A percentile compares a stretch with the other conserved stretches of the same genome.
Conservation (phyloP, 345 rosid species). For the Nasturtium officinale region DNA sequence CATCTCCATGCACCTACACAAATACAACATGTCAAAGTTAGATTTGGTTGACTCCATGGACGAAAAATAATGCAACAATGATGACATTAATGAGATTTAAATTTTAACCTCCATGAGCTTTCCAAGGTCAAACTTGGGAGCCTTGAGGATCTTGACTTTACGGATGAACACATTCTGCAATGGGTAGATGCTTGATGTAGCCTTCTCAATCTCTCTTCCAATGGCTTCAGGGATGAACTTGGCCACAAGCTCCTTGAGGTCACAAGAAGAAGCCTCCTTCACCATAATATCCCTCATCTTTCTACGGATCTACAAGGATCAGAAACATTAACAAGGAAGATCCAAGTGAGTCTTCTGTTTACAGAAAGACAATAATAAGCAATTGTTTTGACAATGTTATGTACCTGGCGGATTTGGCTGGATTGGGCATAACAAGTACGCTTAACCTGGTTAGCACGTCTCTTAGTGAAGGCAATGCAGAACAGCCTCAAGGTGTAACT, state of each 20-base stretch:
- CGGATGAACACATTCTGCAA: constrained; percentile 87
- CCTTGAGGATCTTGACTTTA: constrained; percentile 87
- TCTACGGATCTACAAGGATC: constrained; percentile 63
- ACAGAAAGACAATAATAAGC: neutral
- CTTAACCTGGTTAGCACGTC: constrained; percentile 89
- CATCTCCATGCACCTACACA: constrained; percentile 42
- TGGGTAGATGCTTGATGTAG: constrained; percentile 74
- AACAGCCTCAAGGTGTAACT: constrained; percentile 80
- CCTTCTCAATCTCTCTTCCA: constrained; percentile 87
- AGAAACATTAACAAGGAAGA: neutral
- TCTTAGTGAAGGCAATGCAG: constrained; percentile 90
- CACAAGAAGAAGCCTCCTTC: constrained; percentile 76
- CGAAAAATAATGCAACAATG: neutral
- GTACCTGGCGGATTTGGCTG: constrained; percentile 80
- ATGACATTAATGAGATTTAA: neutral
- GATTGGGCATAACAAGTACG: constrained; percentile 93
- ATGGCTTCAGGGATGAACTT: constrained; percentile 83
- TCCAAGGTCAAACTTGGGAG: constrained; percentile 96
- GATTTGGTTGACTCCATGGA: neutral
- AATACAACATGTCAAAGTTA: neutral
- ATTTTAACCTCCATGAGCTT: constrained; percentile 79
- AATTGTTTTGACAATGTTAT: neutral
- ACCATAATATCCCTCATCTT: constrained; percentile 93
- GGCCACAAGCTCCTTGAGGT: constrained; percentile 74
- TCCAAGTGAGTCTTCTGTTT: neutral